Base-by-base conservation (phyloP, 202 grass and related monocot species). In the Panicum virgatum region DNA sequence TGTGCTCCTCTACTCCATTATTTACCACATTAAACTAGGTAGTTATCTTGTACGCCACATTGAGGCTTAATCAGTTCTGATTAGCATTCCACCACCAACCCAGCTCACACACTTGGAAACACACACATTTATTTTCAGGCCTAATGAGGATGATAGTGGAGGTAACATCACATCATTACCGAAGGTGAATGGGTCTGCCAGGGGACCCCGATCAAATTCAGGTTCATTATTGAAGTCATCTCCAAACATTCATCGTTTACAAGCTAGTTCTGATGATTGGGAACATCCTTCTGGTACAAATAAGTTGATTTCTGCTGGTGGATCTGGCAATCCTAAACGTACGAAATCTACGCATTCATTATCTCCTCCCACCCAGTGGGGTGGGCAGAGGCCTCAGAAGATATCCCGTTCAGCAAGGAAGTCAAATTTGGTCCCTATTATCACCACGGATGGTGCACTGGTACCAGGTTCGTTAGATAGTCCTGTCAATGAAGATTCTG, bases 351-450 rank as follows among this genome's bases (percentile, higher is more conserved):
- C 74, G 5, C 90, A 88, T 73, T 94, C 92, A 39, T 86, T 93
- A 80, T 92, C 94, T 53, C 90, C 90, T 82, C 88, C 94, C 14
- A 80, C 87, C 27, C 88, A 94, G 75, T 97, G 94, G 92, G 92
- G 75, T 86, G 86, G 87, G 46, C 94, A 97, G 57, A 97, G 94
- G 82, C 90, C 94, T 91, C 94, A 88, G 43, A 97, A 97, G 80
- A 91, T 93, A 80, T 94, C 91, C 20, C 94, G 94, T 58, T 83
- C 82, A 43, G 90, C 90, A 89, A 92, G 94, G 76, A 92, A 89
- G 80, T 97, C 94, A 81, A 97, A 91, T 87, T 86, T 92, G 83
- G 79, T 79, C 19, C 88, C 92, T 47, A 71, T 94, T 77, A 72
- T 82, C 42, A 78, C 87, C 82, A 74, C 86, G 39, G 92, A 92